Percentiles rank a stretch among this genome's conserved stretches.
Evolutionary conservation across 1,139 yeast species (phyloP).

Genomic region (Scheffersomyces quercinus): DNA sequence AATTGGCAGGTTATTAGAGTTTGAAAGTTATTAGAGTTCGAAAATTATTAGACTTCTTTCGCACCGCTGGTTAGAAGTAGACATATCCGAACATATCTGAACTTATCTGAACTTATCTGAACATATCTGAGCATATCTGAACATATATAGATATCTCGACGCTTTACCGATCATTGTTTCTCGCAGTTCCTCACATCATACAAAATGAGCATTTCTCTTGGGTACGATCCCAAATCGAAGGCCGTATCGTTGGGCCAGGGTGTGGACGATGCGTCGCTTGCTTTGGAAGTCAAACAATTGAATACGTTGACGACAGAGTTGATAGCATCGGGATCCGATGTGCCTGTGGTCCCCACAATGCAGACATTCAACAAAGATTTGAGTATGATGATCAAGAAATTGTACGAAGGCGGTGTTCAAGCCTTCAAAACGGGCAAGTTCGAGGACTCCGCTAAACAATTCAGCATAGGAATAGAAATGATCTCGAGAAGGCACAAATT

Average conservation of each 20-base stretch:
- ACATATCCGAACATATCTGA: too few species aligned
- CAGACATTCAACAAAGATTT: conserved; percentile 58
- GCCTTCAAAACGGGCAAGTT: conserved; percentile 62
- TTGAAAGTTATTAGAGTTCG: too few species aligned
- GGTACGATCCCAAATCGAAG: conserved; percentile 31
- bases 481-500: conserved; percentile 79
- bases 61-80: too few species aligned
- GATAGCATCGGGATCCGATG: conserved; percentile 60
- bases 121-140: too few species aligned
- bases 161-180: too few species aligned
- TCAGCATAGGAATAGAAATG: conserved; percentile 78
- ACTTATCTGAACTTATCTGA: too few species aligned
- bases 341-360: conserved; percentile 64
- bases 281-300: conserved; percentile 58
- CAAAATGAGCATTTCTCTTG: conserved; percentile 22
- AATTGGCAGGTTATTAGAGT: too few species aligned
- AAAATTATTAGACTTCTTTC: too few species aligned
- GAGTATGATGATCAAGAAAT: conserved; percentile 66
- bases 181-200: background rate
- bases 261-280: conserved; percentile 28
- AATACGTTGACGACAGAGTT: conserved; percentile 64
- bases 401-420: conserved; percentile 71
- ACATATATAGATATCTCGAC: too few species aligned
- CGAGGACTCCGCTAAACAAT: conserved; percentile 72
- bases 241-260: conserved; percentile 28